Base-by-base conservation (phyloP, 2,329 filamentous ascomycete species). In the Xylariaceae sp. region DNA sequence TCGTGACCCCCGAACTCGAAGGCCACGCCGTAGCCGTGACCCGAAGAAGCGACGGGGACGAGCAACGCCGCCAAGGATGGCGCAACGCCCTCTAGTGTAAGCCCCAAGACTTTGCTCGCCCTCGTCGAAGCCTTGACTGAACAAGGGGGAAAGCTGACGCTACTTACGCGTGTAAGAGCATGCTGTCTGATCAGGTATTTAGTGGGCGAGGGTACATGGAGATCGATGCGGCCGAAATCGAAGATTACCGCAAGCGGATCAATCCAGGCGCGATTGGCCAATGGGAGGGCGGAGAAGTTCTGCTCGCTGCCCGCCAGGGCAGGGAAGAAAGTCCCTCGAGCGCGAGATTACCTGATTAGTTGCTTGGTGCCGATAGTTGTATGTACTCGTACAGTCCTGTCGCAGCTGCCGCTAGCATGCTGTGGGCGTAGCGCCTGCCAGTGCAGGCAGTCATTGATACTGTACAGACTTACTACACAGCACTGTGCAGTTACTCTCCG, bases 191-290 rank as follows among this genome's bases (percentile, higher is more conserved):
- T 39, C 18, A 60, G 57, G 61, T 64, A 62, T 57, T 54, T 50
- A 56, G 55, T 57, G 59, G 56, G 30, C 60, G 58, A 47, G 41
- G 53, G 57, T 62, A 64, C 62, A 59, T 64, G 61, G 62, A 56
- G 62, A 58, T 47, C 37, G 55, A 63, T 54, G 55, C 57, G 55
- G 57, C 30, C 53, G 56, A 30, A 48, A 58, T 23, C 30, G 61
- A 61, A 59, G 58, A 64, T 61, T 64, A 64, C 62, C 58, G 59
- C 57, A 64, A 64, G 62, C 62, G 62, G 62, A 64, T 60, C 54
- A 30, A 53, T 58, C 59, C 47, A 34, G 15, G 55, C 54, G 41
- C 44, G 23, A 57, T 61, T 61, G 61, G 30, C 62, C 62, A 64
- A 64, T 64, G 11, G 47, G 30, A 53, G n/a, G n/a, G 30, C 52